phyloP scores from a whole-genome alignment of 2,329 filamentous ascomycete genomes.

The Cercospora sp. region DNA sequence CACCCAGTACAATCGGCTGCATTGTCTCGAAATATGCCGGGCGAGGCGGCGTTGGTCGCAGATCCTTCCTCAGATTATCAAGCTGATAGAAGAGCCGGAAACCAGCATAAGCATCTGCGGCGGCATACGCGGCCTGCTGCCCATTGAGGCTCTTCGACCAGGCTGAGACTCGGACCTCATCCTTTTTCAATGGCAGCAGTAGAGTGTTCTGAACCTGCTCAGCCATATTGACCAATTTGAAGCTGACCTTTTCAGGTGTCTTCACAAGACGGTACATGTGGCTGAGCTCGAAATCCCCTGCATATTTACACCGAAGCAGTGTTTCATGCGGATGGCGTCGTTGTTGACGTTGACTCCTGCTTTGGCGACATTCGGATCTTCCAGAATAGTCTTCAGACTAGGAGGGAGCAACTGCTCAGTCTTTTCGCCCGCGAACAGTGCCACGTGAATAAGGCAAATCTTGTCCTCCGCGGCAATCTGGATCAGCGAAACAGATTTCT shows the following conservation, averaged over 20 bases:
- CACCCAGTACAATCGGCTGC: constrained; percentile 60
- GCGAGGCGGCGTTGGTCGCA: constrained; percentile 70
- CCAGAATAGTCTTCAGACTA: constrained; percentile 69
- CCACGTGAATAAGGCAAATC: constrained; percentile 80
- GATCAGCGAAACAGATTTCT: constrained; percentile 71
- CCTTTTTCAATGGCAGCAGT: constrained; percentile 74
- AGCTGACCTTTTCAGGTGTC: constrained; percentile 63
- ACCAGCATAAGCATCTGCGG: constrained; percentile 80
- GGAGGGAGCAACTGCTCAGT: constrained; percentile 65
- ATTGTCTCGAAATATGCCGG: constrained; percentile 69
- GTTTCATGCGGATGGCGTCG: constrained; percentile 64
- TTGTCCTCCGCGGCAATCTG: constrained; percentile 77
- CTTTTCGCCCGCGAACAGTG: constrained; percentile 51
- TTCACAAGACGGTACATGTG: constrained; percentile 79
- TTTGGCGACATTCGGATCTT: constrained; percentile 69
- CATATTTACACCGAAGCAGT: constrained; percentile 64
- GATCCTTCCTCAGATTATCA: constrained; percentile 64
- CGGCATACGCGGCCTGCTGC: constrained; percentile 72
- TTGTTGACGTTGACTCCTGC: constrained; percentile 73
- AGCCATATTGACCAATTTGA: constrained; percentile 64
- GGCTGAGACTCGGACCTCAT: constrained; percentile 69
- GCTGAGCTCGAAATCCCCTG: constrained; percentile 77
- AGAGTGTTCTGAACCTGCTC: constrained; percentile 70
- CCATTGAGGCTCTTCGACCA: constrained; percentile 67
- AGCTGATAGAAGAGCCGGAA: constrained; percentile 71